A percentile compares a stretch with the other conserved stretches of the same genome.
These are phyloP conservation scores for Trichoderma harzianum DNA, from an alignment of 2,329 filamentous ascomycete genomes.

Conservation along the genomic window DNA sequence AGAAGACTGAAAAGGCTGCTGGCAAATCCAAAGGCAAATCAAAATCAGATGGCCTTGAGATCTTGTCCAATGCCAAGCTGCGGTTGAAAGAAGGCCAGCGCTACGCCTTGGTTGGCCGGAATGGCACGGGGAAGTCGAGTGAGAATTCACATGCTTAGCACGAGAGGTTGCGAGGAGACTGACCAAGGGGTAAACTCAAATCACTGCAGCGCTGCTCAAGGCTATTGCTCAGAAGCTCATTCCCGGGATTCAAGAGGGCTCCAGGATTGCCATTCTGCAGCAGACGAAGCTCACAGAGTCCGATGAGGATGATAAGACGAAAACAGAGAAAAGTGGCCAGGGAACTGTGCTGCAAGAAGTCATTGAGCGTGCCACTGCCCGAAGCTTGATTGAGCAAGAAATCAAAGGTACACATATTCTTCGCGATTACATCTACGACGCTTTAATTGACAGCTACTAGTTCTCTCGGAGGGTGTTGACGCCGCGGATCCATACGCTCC, in stretches of 20 bases:
- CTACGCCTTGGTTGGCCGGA: slow-evolving; percentile 76
- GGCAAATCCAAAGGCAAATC: slow-evolving; percentile 50
- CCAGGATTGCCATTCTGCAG: slow-evolving; percentile 65
- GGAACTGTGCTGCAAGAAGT: slow-evolving; percentile 63
- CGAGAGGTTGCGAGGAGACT: not conserved
- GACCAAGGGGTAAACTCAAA: not conserved
- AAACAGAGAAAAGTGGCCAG: slow-evolving; percentile 18
- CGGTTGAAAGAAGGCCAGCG: slow-evolving; percentile 68
- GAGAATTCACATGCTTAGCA: slow-evolving; percentile 26
- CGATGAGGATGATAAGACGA: slow-evolving; percentile 30
- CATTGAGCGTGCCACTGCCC: slow-evolving; percentile 57
- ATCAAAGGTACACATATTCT: slow-evolving; percentile 48
- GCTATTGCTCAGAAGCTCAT: slow-evolving; percentile 77
- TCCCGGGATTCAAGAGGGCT: slow-evolving; percentile 67
- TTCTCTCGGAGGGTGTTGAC: slow-evolving; percentile 59
- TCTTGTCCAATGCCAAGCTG: slow-evolving; percentile 67
- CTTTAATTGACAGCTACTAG: slow-evolving; percentile 31
- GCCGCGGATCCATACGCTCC: slow-evolving; percentile 53
- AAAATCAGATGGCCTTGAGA: slow-evolving; percentile 54
- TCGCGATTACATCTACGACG: not conserved
- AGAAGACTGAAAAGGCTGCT: slow-evolving; percentile 30
- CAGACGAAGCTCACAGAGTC: slow-evolving; percentile 50
- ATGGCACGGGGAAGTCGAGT: slow-evolving; percentile 83
- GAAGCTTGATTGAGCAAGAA: slow-evolving; percentile 56
- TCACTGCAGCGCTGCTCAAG: slow-evolving; percentile 58